Percentiles rank a stretch among this genome's conserved stretches.
Evolutionary conservation across 495 filamentous ascomycete genomes (phyloP).

Genomic region (Emericellopsis terricola): DNA sequence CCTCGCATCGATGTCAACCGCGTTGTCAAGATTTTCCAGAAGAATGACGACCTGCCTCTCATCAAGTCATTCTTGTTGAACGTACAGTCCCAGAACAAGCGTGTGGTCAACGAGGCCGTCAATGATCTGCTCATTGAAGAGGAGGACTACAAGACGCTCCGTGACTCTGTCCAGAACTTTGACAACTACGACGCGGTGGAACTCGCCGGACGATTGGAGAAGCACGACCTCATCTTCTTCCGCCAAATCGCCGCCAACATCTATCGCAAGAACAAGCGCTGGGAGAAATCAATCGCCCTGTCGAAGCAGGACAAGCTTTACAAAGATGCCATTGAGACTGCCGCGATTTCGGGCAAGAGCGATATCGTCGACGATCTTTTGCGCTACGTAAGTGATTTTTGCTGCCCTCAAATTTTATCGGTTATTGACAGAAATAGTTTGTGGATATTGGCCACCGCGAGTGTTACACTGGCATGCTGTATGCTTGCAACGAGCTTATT

Average conservation of each 20-base stretch:
- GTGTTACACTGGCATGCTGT: slow-evolving; percentile 98
- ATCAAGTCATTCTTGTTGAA: slow-evolving; percentile 99
- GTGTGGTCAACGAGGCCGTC: slow-evolving; percentile 92
- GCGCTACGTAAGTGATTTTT: slow-evolving; percentile 63
- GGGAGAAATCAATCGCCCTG: slow-evolving; percentile 97
- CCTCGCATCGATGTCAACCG: slow-evolving; percentile 93
- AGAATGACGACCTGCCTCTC: slow-evolving; percentile 92
- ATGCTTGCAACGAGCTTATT: slow-evolving; percentile 96
- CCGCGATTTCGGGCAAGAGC: slow-evolving; percentile 79
- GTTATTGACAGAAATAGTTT: slow-evolving; percentile 45
- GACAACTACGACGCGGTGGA: slow-evolving; percentile 97
- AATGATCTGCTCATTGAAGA: slow-evolving; percentile 97
- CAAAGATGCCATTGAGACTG: slow-evolving; percentile 98
- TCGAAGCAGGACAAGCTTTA: slow-evolving; percentile 99
- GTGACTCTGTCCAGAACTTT: slow-evolving; percentile 94
- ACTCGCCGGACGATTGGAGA: slow-evolving; percentile 85
- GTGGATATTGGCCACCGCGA: slow-evolving; percentile 98
- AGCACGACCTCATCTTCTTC: slow-evolving; percentile 98
- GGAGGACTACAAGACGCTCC: slow-evolving; percentile 96
- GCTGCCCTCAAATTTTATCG: neutral
- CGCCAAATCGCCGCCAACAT: slow-evolving; percentile 95
- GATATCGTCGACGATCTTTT: slow-evolving; percentile 92
- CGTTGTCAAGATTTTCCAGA: slow-evolving; percentile 94
- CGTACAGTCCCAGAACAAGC: slow-evolving; percentile 96
- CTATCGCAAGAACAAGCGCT: slow-evolving; percentile 99